Conservation (phyloP, 805 yeast species). For the Clavispora santaluciae region DNA sequence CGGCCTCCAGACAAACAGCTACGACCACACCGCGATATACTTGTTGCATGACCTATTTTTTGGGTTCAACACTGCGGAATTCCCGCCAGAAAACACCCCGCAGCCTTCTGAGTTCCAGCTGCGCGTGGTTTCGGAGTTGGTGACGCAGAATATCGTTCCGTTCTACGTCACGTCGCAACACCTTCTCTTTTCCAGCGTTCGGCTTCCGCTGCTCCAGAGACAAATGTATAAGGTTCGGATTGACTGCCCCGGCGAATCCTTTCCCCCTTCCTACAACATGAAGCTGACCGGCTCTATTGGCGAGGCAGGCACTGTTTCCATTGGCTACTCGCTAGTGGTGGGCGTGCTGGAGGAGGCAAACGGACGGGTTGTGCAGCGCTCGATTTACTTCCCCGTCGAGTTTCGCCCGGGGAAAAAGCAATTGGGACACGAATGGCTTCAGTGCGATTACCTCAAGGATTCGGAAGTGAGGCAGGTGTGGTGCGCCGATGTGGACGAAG, state of each 20-base stretch:
- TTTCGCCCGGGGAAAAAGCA: conserved; percentile 23
- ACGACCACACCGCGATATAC: conserved; percentile 18
- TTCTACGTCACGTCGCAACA: conserved; percentile 38
- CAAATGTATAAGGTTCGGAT: conserved; percentile 21
- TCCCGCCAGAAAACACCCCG: conserved; percentile 4
- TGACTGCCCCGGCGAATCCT: conserved; percentile 16
- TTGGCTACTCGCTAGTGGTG: conserved; percentile 32
- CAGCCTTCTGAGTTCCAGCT: conserved; percentile 5
- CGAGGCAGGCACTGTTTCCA: conserved; percentile 36
- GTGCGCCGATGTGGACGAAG: conserved; percentile 9
- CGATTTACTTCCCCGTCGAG: conserved; percentile 34
- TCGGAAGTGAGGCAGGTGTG: conserved; percentile 26
- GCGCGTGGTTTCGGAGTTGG: conserved; percentile 15
- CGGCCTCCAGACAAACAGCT: conserved; percentile 21
- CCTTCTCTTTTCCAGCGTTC: conserved; percentile 31
- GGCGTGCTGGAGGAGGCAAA: conserved; percentile 23
- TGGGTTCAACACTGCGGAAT: conserved; percentile 23
- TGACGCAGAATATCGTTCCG: conserved; percentile 31
- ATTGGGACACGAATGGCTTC: conserved; percentile 23
- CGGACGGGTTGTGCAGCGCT: conserved; percentile 13
- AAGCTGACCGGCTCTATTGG: conserved; percentile 36
- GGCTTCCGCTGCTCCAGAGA: conserved; percentile 14
- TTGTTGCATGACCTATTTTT: conserved; percentile 33
- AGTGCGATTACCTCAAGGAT: conserved; percentile 23
- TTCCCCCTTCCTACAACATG: conserved; percentile 40